Evolutionary conservation across 306 rosid genomes (phyloP), one percentile per base, ranked within the genome.

Genomic region (Cucurbita argyrosperma): DNA sequence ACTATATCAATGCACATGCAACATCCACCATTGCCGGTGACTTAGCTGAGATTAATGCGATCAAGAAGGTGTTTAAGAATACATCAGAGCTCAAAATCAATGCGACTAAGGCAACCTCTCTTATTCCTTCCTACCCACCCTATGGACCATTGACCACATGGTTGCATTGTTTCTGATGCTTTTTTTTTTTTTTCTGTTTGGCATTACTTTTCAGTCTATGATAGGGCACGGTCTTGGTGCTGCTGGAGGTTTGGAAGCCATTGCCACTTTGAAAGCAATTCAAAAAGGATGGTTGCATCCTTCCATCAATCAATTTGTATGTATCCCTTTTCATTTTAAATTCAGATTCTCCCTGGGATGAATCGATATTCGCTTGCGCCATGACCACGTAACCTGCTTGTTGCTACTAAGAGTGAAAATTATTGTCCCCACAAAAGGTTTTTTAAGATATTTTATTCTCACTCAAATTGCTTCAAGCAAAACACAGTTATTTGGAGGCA

Each of bases 161-260:
- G 45, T 35, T 70, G 19, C 47, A 50, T 26, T 35, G 47, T 70
- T 35, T 12, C 74, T 70, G 74, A 51, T 51, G 7, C 58, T 45
- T 38, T n/a, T 55, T 37, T n/a, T 38, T n/a, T 55, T 37, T 13
- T 55, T 76, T 81, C 45, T 76, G 67, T 46, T 74, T 15, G 71
- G 60, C 73, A n/a, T 73, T 79, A 70, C 79, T 69, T 76, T 66
- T 76, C 91, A 95, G 99, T 95, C 97, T 76, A 87, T 95, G 99
- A 95, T 95, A 43, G 99, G 99, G 47, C 97, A 95, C 78, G 88
- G 97, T 84, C 99, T 95, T 51, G 97, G 99, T 77, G 97, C 97
- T 51, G 86, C 99, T 51, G 99, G 99, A 47, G 99, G 99, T 79
- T 83, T 95, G 93, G 99, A 95, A 91, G 99, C 99, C 76, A 95